Base-by-base conservation (phyloP, 2,329 filamentous ascomycete species). In the Fusarium keratoplasticum region DNA sequence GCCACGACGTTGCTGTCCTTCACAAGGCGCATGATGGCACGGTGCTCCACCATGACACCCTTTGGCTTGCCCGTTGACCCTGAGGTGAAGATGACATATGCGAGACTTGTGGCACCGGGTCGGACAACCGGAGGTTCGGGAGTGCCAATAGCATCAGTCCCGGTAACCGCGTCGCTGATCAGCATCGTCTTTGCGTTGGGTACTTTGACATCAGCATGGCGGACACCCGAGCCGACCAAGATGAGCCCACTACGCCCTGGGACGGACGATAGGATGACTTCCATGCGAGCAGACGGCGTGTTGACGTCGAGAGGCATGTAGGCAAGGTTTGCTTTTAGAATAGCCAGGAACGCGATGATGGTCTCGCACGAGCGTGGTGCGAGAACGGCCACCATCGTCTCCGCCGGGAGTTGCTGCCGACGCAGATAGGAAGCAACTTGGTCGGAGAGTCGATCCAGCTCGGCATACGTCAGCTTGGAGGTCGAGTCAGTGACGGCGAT, bases 251-350 rank as follows among this genome's bases (percentile, higher is more conserved):
- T 31, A 31, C 31, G 31, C 31, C 31, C 31, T 31, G 31, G 31
- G 9, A 31, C 31, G 10, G 31, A 31, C 31, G 66, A 70, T 0
- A 80, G 62, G 14, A 79, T 76, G 2, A 29, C 62, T n/a, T 73
- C 65, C 16, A 78, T 64, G 8, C 78, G 70, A 0, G 20, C 64
- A 9, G 16, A 25, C 18, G 78, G 78, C 4, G 40, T 57, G 6
- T 73, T 76, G 10, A 64, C 44, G 52, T 79, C 77, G 1, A 80
- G 57, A 0, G 78, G 78, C 5, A 80, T 42, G 42, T 80, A 80
- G 2, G 78, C 78, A 16, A 78, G 20, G 31, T 69, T 71, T 2
- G 78, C 76, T 40, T 79, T 79, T 6, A 80, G 61, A 57, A 79
- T 73, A n/a, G 76, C 77, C 3, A 80, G n/a, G 38, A 72, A 71